These are phyloP conservation scores for Emmonsia crescens DNA, from an alignment of 2,329 filamentous ascomycete species.

Conservation along the genomic window DNA sequence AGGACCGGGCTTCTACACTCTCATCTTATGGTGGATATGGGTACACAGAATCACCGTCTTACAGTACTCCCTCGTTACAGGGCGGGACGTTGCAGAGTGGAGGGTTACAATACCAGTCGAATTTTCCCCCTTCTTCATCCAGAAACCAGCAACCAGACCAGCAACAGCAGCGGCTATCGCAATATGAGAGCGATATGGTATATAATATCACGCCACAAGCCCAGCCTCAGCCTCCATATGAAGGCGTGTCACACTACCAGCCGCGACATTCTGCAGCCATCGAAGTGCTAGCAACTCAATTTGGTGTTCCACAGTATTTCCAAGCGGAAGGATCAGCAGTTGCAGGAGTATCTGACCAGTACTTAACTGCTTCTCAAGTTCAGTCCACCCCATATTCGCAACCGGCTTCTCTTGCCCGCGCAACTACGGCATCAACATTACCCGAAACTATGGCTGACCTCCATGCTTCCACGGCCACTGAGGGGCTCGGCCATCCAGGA, in stretches of 20 bases:
- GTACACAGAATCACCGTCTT: slow-evolving; percentile 44
- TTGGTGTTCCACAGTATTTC: slow-evolving; percentile 68
- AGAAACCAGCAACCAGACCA: slow-evolving; percentile 40
- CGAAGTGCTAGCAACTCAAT: slow-evolving; percentile 60
- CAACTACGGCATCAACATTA: slow-evolving; percentile 42
- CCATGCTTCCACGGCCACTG: slow-evolving; percentile 27
- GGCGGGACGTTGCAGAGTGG: slow-evolving; percentile 36
- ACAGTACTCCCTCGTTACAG: slow-evolving; percentile 43
- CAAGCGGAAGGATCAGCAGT: slow-evolving; percentile 53
- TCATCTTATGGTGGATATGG: slow-evolving; percentile 40
- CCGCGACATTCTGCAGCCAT: slow-evolving; percentile 65
- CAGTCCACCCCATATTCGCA: slow-evolving; percentile 46
- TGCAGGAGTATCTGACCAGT: slow-evolving; percentile 49
- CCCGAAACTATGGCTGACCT: slow-evolving; percentile 43
- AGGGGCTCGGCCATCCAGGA: slow-evolving; percentile 25
- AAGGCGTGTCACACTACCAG: slow-evolving; percentile 63
- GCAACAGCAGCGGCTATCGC: slow-evolving; percentile 37
- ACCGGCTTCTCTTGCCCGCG: slow-evolving; percentile 46
- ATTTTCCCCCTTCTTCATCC: slow-evolving; percentile 47
- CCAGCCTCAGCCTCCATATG: slow-evolving; percentile 55
- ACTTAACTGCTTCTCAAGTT: slow-evolving; percentile 53
- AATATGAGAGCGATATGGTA: slow-evolving; percentile 58
- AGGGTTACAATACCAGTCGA: slow-evolving; percentile 55
- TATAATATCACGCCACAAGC: slow-evolving; percentile 63
- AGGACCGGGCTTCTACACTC: slow-evolving; percentile 26